Evolutionary conservation across 1,139 yeast species (phyloP).

Genomic region (Magnusiomyces ingens): DNA sequence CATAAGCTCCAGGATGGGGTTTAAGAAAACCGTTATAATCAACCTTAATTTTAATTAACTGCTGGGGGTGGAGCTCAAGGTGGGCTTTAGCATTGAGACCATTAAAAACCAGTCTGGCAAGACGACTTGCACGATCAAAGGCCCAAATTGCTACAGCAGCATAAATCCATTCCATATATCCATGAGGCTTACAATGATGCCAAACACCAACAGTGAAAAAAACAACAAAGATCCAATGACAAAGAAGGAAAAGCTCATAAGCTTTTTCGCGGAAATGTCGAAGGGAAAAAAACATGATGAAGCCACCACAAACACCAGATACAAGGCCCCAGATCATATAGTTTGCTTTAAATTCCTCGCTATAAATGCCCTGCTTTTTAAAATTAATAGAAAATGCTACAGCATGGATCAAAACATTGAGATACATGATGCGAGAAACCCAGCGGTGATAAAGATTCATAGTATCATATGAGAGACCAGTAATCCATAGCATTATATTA

Average conservation of each 20-base stretch:
- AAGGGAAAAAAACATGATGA: slow-evolving; percentile 44
- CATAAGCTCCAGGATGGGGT: slow-evolving; percentile 50
- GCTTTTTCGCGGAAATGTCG: slow-evolving; percentile 45
- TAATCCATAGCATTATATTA: slow-evolving; percentile 48
- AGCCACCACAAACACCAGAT: slow-evolving; percentile 37
- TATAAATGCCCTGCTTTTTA: slow-evolving; percentile 25
- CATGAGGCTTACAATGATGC: slow-evolving; percentile 35
- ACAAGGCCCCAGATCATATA: slow-evolving; percentile 45
- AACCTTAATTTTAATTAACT: slow-evolving; percentile 25
- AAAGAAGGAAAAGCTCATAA: slow-evolving; percentile 58
- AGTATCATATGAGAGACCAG: slow-evolving; percentile 56
- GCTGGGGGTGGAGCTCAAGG: slow-evolving; percentile 27
- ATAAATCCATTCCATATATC: slow-evolving; percentile 39
- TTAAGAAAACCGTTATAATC: slow-evolving; percentile 34
- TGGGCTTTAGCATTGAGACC: slow-evolving; percentile 39
- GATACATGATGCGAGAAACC: slow-evolving; percentile 48
- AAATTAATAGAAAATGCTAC: slow-evolving; percentile 20
- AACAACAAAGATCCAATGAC: slow-evolving; percentile 46
- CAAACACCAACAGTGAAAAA: slow-evolving; percentile 39
- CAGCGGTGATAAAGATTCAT: slow-evolving; percentile 55
- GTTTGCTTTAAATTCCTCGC: slow-evolving; percentile 26
- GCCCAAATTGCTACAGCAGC: slow-evolving; percentile 36
- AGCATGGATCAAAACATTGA: slow-evolving; percentile 40
- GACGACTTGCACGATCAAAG: slow-evolving; percentile 34
- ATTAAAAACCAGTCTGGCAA: slow-evolving; percentile 32